Conservation (phyloP, 768 basidiomycete genomes). For the Pleurotus cornucopiae region DNA sequence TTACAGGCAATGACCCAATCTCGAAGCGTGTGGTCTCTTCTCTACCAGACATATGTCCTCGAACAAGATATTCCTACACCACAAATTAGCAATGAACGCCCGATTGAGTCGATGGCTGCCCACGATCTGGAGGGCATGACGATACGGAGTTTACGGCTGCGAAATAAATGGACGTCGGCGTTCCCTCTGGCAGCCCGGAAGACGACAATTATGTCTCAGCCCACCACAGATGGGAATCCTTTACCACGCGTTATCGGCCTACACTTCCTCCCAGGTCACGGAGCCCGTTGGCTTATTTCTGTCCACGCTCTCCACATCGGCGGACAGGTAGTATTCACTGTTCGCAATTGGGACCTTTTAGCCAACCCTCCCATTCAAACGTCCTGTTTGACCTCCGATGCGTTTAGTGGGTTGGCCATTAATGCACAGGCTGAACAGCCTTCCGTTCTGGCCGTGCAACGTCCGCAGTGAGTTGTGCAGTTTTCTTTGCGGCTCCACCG, state of each 20-base stretch:
- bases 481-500: no score
- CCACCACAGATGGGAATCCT: constrained; percentile 8
- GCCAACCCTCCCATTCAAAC: constrained; percentile 30
- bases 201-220: constrained; percentile 18
- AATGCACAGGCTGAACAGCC: constrained; percentile 33
- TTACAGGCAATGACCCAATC: constrained; percentile 39
- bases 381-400: constrained; percentile 32
- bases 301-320: constrained; percentile 23
- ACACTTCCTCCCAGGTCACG: constrained; percentile 41
- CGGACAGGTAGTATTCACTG: constrained; percentile 21
- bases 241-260: constrained; percentile 37
- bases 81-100: constrained; percentile 19
- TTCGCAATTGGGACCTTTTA: constrained; percentile 59
- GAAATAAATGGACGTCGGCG: constrained; percentile 45
- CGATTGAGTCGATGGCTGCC: constrained; percentile 32
- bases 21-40: constrained; percentile 45
- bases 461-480: constrained; percentile 29
- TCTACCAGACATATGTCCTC: constrained; percentile 38
- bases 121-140: constrained; percentile 40
- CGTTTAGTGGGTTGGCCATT: constrained; percentile 39
- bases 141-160: constrained; percentile 35
- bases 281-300: constrained; percentile 43
- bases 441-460: constrained; percentile 37
- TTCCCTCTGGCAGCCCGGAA: constrained; percentile 27
- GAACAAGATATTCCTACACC: constrained; percentile 45